Conservation (phyloP, 2,329 filamentous ascomycete genomes). For the Zymoseptoria brevis region DNA sequence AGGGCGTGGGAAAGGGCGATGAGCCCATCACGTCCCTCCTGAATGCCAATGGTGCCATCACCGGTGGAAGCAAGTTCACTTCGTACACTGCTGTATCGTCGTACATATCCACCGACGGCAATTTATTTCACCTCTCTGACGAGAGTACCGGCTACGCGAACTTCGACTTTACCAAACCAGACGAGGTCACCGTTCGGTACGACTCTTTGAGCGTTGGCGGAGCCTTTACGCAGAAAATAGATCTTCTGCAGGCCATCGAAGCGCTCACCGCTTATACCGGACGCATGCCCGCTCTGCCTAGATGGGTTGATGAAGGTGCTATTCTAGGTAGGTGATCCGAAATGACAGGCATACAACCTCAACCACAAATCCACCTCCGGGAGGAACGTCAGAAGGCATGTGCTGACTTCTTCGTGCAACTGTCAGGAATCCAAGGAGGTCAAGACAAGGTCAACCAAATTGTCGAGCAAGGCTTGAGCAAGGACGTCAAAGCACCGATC, state of each 20-base stretch:
- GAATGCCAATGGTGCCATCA: conserved; percentile 21
- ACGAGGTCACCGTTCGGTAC: conserved; percentile 19
- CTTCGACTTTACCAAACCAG: conserved; percentile 26
- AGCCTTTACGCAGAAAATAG: conserved; percentile 15
- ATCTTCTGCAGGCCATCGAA: conserved; percentile 29
- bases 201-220: conserved; percentile 20
- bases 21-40: conserved; percentile 20
- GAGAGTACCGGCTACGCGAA: conserved; percentile 28
- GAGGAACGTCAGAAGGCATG: not conserved
- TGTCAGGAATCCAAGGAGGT: conserved; percentile 29
- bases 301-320: conserved; percentile 27
- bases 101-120: conserved; percentile 28
- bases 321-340: conserved; percentile 20
- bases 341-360: not conserved
- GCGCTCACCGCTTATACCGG: conserved; percentile 30
- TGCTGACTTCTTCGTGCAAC: not conserved
- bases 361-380: not conserved
- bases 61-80: conserved; percentile 28
- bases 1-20: conserved; percentile 25
- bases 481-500: conserved; percentile 25
- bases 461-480: conserved; percentile 24
- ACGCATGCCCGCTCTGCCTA: conserved; percentile 28
- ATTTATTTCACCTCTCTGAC: conserved; percentile 26
- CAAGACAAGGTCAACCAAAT: conserved; percentile 31
- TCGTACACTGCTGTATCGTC: conserved; percentile 30